A percentile compares a stretch with the other conserved stretches of the same genome.
phyloP scores from a whole-genome alignment of 148 eudicot genomes.

The Agrostemma githago region DNA sequence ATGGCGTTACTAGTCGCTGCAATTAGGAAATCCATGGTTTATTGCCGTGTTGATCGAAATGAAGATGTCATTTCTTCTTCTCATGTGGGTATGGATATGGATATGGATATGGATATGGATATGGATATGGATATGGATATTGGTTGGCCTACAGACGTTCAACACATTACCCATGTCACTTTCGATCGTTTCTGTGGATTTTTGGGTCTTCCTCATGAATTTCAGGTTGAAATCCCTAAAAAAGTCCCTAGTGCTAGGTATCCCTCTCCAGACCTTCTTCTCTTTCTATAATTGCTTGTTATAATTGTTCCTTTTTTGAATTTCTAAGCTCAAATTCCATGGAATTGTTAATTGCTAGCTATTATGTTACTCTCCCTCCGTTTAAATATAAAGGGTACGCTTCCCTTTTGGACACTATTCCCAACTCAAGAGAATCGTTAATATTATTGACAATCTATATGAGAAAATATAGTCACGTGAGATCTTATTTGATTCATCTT shows the following conservation, averaged over 20 bases:
- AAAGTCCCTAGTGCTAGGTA: conserved; percentile 92
- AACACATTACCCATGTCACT: conserved; percentile 83
- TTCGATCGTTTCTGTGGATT: conserved; percentile 86
- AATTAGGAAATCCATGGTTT: conserved; percentile 48
- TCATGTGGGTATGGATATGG: conserved; percentile 49
- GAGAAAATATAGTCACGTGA: too few relatives aligned
- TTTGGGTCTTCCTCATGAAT: conserved; percentile 78
- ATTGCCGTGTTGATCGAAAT: conserved; percentile 39
- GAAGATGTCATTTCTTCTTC: conserved; percentile 42
- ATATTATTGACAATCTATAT: too few relatives aligned
- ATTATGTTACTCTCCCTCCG: too few relatives aligned
- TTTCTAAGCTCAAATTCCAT: neutral
- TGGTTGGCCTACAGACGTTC: conserved; percentile 94
- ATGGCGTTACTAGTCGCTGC: conserved; percentile 42
- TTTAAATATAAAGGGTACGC: too few relatives aligned
- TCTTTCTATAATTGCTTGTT: neutral
- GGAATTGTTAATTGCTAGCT: too few relatives aligned
- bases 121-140: conserved; percentile 86
- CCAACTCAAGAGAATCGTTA: too few relatives aligned
- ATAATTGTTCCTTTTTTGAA: neutral
- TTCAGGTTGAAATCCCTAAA: conserved; percentile 59
- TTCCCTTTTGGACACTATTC: too few relatives aligned
- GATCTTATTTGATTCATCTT: too few relatives aligned
- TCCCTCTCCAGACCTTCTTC: neutral
- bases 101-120: conserved; percentile 94